Percentiles rank a stretch among this genome's conserved stretches.
phyloP scores from a whole-genome alignment of 164 flowering plant species.

The Vitis labrusca region DNA sequence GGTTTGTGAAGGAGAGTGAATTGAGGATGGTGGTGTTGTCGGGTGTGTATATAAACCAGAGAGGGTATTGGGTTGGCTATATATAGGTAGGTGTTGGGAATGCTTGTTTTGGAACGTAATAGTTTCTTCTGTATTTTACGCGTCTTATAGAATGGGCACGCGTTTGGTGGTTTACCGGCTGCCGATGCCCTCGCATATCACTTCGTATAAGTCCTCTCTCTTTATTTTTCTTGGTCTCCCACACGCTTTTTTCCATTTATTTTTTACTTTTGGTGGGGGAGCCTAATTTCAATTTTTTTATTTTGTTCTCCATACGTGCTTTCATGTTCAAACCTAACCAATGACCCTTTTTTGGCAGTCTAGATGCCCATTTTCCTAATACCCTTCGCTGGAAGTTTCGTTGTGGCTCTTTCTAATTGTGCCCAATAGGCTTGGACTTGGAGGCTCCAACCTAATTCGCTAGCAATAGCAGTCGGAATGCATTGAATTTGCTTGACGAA shows the following conservation, averaged over 20 bases:
- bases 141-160: neutral
- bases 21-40: neutral
- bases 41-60: neutral
- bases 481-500: no score
- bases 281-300: neutral
- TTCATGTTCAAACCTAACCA: no score
- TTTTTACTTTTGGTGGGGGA: neutral
- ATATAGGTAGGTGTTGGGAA: neutral
- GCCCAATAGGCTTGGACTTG: no score
- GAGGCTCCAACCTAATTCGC: no score
- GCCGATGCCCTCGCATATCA: no score
- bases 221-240: neutral
- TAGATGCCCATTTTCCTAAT: no score
- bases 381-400: no score
- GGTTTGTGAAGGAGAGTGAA: slow-evolving; percentile 1
- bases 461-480: no score
- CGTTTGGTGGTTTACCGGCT: neutral
- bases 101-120: no score
- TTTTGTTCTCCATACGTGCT: neutral
- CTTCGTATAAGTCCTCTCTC: no score
- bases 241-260: neutral
- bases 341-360: no score
- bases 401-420: no score
- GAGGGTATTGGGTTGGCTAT: neutral
- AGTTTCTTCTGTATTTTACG: neutral